Evolutionary conservation across 1,284 basidiomycete genomes (phyloP), one percentile per base, ranked within the genome.

Genomic region (Ustilago loliicola): DNA sequence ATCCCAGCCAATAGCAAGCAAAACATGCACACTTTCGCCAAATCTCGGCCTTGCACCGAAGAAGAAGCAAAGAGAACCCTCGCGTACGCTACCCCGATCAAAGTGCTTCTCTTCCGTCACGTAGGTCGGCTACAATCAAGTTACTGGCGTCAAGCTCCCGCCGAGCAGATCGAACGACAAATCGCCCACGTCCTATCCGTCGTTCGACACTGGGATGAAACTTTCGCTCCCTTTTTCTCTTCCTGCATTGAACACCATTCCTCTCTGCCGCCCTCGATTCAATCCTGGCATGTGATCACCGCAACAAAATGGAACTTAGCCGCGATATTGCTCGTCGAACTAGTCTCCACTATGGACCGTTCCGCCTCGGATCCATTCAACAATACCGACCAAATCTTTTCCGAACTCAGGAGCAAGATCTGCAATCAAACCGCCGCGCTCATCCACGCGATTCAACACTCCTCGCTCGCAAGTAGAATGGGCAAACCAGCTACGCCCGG

Each of bases 31-130:
- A 71, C 68, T 0, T 76, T 76, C 29, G 68, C 53, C n/a, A 57
- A 30, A n/a, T 57, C 52, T 17, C 71, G 73, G 73, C 73, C 73
- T 3, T 71, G 68, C 34, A 48, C 42, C 53, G 73, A 76, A 40
- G 57, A 64, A 45, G 61, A 64, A 1, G 73, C 73, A 30, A 62
- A 63, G 23, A 56, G 68, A 17, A 76, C 68, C 0, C 51, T 76
- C 7, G 73, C 58, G 2, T 76, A 64, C 25, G 64, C 73, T 1
- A 71, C 73, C 3, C 73, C 73, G 3, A 67, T 76, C 68, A 76
- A 76, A 36, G 73, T 76, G 36, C 51, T 76, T 15, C 57, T 76
- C n/a, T 76, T 76, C 65, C 61, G 73, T 2, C 73, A 76, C 58
- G 65, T 76, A 42, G 68, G 73, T 1, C 64, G 73, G 1, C 36